These are phyloP conservation scores for Barbatosphaeria neglecta DNA, from an alignment of 495 filamentous ascomycete genomes.

Conservation along the genomic window DNA sequence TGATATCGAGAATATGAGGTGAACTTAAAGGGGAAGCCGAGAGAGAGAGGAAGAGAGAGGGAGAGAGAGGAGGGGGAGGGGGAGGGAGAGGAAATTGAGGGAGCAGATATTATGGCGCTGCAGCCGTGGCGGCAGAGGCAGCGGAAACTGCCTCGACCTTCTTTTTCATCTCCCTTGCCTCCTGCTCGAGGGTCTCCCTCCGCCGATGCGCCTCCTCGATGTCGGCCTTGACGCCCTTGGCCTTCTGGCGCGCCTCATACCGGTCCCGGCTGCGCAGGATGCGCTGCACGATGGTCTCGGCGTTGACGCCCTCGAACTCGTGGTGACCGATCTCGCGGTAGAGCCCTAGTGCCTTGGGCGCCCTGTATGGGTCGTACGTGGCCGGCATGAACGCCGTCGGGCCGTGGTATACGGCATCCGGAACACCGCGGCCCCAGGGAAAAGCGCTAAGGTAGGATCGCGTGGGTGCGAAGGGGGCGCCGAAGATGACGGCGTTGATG, in stretches of 20 bases:
- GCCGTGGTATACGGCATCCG: slow-evolving; percentile 84
- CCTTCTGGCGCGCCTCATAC: slow-evolving; percentile 83
- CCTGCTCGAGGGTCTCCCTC: slow-evolving; percentile 43
- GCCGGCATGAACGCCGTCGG: slow-evolving; percentile 83
- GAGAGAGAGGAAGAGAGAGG: background rate
- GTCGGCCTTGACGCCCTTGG: slow-evolving; percentile 72
- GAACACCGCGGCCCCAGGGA: slow-evolving; percentile 51
- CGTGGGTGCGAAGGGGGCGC: slow-evolving; percentile 75
- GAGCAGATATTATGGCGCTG: background rate
- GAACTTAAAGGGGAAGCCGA: background rate
- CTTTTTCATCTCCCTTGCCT: slow-evolving; percentile 31
- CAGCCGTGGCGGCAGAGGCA: background rate
- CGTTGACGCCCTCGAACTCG: slow-evolving; percentile 76
- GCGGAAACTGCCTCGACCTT: too few species aligned
- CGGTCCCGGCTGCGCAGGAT: slow-evolving; percentile 74
- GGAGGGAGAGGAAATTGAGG: background rate
- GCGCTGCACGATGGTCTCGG: slow-evolving; percentile 77
- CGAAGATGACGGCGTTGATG: slow-evolving; percentile 75
- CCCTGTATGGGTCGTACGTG: slow-evolving; percentile 75
- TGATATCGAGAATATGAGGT: background rate
- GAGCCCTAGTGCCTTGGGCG: slow-evolving; percentile 66
- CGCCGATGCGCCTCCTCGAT: slow-evolving; percentile 50
- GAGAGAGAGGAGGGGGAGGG: background rate
- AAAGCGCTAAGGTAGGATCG: slow-evolving; percentile 60
- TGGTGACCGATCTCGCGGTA: slow-evolving; percentile 64